Evolutionary conservation across 805 yeast species (phyloP), one percentile per base, ranked within the genome.

Genomic region (Metschnikowia chrysomelidarum): DNA sequence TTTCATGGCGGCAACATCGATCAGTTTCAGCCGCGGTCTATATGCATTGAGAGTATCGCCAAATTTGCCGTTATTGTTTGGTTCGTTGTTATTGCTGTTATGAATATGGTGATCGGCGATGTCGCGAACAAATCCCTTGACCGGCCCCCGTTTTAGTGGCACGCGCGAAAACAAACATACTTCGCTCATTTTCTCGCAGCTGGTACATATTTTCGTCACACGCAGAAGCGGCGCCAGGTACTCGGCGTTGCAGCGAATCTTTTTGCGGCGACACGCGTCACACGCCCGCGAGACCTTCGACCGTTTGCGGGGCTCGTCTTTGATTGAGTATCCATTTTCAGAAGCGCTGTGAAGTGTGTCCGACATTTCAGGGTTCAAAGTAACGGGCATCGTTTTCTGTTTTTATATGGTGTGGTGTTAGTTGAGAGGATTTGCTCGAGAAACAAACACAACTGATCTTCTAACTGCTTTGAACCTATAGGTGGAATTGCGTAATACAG

Each of bases 241-340:
- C 17, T 70, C 70, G 15, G 84, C 87, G 54, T 83, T 79, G 60
- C 94, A 84, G 36, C 76, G 69, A 15, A 83, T 71, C 53, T 84
- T 84, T 56, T 82, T 82, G 29, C 83, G 68, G 23, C 93, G 69
- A 56, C 93, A 84, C 36, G 81, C 79, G 54, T 84, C 94, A 54
- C 94, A 84, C 2, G 91, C 93, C 34, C 94, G 59, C 1, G 88
- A 81, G 0, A 83, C 87, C 54, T 84, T 84, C 7, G 82, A 71
- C 38, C 89, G 50, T 50, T 82, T 81, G 32, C 84, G 67, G 13
- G 70, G 67, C 5, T 30, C 17, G 15, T 42, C 47, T n/a, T 30
- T 35, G 5, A 13, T 26, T 11, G 24, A 2, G 15, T 40, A 29
- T 21, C 25, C 34, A 14, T 36, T n/a, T n/a, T n/a, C n/a, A n/a